Conservation (phyloP, 2,329 filamentous ascomycete species). For the Rhynchosporium graminicola region DNA sequence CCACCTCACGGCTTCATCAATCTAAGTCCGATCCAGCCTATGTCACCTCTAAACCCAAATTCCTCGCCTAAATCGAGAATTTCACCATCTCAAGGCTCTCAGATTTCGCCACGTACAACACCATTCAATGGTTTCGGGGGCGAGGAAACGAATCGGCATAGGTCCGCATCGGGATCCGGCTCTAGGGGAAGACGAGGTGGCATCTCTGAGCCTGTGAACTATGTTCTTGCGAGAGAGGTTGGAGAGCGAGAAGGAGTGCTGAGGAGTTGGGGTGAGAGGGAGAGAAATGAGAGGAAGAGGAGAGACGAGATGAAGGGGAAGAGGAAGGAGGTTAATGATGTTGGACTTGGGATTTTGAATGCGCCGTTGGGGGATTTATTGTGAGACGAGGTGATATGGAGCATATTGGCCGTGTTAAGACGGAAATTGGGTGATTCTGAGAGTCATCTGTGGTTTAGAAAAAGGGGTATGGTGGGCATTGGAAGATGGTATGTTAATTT, state of each 20-base stretch:
- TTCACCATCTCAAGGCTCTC: background rate
- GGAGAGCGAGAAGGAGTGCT: constrained; percentile 24
- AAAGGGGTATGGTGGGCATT: too few relatives aligned
- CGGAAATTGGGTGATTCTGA: too few relatives aligned
- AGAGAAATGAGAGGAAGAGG: constrained; percentile 13
- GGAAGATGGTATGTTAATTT: too few relatives aligned
- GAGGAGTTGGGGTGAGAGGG: constrained; percentile 24
- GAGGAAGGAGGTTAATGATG: constrained; percentile 9
- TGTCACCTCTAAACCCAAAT: background rate
- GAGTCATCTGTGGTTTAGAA: too few relatives aligned
- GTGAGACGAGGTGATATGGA: too few relatives aligned
- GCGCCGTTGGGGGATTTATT: background rate
- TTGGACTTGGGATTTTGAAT: constrained; percentile 12
- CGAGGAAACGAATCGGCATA: background rate
- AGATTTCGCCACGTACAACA: background rate
- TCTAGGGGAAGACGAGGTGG: background rate
- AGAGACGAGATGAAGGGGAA: constrained; percentile 10
- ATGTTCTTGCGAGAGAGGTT: constrained; percentile 23
- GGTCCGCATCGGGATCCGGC: background rate
- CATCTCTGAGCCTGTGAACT: constrained; percentile 28
- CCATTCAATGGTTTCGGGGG: background rate
- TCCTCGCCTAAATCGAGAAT: background rate
- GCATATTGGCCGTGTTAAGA: too few relatives aligned
- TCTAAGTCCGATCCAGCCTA: background rate
- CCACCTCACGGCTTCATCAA: too few relatives aligned